Evolutionary conservation across 176 grass and related monocot species (phyloP), one percentile per base, ranked within the genome.

Genomic region (Chrysopogon serrulatus): DNA sequence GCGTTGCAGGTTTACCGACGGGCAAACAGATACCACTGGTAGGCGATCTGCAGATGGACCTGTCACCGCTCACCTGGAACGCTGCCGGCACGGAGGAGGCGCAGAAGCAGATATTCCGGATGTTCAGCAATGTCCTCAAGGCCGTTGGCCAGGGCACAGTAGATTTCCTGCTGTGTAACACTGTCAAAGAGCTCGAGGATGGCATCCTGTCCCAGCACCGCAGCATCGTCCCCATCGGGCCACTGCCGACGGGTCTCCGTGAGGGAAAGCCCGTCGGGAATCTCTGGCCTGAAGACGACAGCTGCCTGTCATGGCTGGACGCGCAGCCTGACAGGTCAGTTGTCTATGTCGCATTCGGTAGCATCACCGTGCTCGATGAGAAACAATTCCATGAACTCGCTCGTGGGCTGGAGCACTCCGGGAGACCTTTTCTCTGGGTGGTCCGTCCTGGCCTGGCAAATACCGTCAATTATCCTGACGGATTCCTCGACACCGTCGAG

Each of bases 341-440:
- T 43, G 23, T 90, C 43, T 92, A 92, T 19, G 80, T 85, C 0
- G 91, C 87, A 18, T 93, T 90, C 17, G 84, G 84, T 1, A 93
- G 91, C 82, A 53, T 87, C 10, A n/a, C 77, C 3, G 42, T 90
- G 51, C 84, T 93, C 1, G 73, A 47, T n/a, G 12, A 10, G 14
- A 8, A 19, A 16, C 85, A 93, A 1, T 90, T 90, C 16, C 41
- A 78, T 4, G 85, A 88, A 41, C 54, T 93, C 26, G 87, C 84
- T 9, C 80, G 31, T 1, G 84, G 87, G 7, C 77, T 88, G 3
- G 81, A 85, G 45, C 70, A 82, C 2, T 87, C 81, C 0, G 31
- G 70, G n/a, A 85, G 45, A 12, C 66, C 91, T 13, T 90, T 93
- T 26, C 37, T 90, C 2, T 93, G 87, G 84, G 87, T 84, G 13